These are phyloP conservation scores for Fusarium agapanthi DNA, from an alignment of 2,329 filamentous ascomycete genomes.

Conservation along the genomic window DNA sequence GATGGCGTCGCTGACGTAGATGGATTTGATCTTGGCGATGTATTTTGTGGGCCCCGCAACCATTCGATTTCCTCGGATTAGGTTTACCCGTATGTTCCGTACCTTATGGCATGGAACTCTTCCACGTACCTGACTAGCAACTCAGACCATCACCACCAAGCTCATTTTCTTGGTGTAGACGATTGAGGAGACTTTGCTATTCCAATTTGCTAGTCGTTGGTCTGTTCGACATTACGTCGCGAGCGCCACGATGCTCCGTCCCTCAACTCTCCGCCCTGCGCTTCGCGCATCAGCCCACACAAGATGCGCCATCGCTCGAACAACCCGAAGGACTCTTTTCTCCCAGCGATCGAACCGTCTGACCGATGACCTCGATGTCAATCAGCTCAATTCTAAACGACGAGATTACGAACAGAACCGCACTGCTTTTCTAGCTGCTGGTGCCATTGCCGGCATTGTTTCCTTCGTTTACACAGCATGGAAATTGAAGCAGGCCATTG, in stretches of 20 bases:
- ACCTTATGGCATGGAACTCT: background rate
- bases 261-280: conserved; percentile 43
- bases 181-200: background rate
- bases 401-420: conserved; percentile 61
- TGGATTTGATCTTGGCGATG: background rate
- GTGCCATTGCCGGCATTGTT: conserved; percentile 59
- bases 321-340: conserved; percentile 43
- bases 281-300: conserved; percentile 38
- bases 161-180: background rate
- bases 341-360: conserved; percentile 46
- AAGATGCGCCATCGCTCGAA: conserved; percentile 34
- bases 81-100: conserved; percentile 33
- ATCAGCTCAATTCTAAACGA: conserved; percentile 56
- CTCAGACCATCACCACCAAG: conserved; percentile 17
- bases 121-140: conserved; percentile 1
- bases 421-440: conserved; percentile 61
- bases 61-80: background rate
- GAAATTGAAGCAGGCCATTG: conserved; percentile 58
- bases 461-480: conserved; percentile 61
- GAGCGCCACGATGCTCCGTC: conserved; percentile 44
- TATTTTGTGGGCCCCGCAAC: conserved; percentile 12
- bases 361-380: conserved; percentile 60
- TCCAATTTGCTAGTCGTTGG: background rate
- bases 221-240: background rate
- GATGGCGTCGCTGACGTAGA: conserved; percentile 34